Evolutionary conservation across 2,329 filamentous ascomycete genomes (phyloP).

Genomic region (Cladosporium sp.): DNA sequence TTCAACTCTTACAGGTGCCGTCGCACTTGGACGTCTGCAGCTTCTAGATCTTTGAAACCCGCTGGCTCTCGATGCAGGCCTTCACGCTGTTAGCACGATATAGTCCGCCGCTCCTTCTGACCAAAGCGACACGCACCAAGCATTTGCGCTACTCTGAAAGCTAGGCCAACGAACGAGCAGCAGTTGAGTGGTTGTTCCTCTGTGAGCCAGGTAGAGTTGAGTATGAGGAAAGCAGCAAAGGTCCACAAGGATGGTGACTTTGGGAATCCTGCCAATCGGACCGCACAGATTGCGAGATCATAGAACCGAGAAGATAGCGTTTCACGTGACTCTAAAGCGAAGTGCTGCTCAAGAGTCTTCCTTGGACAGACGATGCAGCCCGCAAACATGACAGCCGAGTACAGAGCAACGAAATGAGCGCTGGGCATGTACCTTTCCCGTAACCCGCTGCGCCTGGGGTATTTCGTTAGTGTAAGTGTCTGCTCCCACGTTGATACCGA

Average conservation of each 20-base stretch:
- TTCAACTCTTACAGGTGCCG: constrained; percentile 30
- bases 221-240: constrained; percentile 43
- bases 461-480: not conserved
- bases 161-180: constrained; percentile 46
- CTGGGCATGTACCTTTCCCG: constrained; percentile 19
- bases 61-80: constrained; percentile 46
- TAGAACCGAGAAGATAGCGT: constrained; percentile 19
- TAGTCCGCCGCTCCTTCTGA: no score
- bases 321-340: constrained; percentile 20
- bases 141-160: constrained; percentile 44
- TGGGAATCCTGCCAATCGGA: constrained; percentile 34
- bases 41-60: constrained; percentile 40
- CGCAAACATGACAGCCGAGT: constrained; percentile 22
- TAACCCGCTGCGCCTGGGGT: constrained; percentile 15
- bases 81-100: not conserved
- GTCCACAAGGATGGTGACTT: constrained; percentile 43
- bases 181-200: constrained; percentile 48
- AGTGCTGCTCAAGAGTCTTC: constrained; percentile 18
- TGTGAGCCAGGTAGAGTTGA: constrained; percentile 33
- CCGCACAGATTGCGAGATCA: constrained; percentile 19
- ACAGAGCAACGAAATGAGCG: constrained; percentile 20
- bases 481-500: not conserved
- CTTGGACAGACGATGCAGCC: constrained; percentile 22
- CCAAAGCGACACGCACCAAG: constrained; percentile 30
- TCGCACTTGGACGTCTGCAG: constrained; percentile 42